Base-by-base conservation (phyloP, 108 stramenopile genomes). In the Schizochytrium sp. region DNA sequence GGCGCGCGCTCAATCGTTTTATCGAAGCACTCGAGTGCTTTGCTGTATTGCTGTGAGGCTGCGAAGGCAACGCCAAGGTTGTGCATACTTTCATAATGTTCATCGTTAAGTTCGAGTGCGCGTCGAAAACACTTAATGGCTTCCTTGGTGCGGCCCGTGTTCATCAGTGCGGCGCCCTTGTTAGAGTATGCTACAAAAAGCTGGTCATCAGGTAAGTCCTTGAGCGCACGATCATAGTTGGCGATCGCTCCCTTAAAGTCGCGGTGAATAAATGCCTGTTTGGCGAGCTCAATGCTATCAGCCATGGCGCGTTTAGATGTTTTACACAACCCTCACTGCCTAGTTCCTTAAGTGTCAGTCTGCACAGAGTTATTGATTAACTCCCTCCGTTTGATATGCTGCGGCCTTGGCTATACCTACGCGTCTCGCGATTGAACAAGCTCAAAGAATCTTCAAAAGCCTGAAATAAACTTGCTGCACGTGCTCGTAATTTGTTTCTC, bases 51-150 rank as follows among this genome's bases (percentile, higher is more conserved):
- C 76, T 83, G 49, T 8, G 12, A 10, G 15, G 76, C 76, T 53
- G 76, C 47, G 53, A 83, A 83, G 50, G 76, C 76, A 10, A 83
- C 76, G 47, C 76, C 76, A 47, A 83, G 49, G 76, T 83, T 83
- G 28, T 83, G 76, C 45, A 83, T 17, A 3, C 50, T 55, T 28
- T 83, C 76, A 3, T 83, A 83, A 42, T 83, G 76, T 12, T 83
- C 76, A 5, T 47, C 50, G 45, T 83, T 83, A 38, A 38, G 8
- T 28, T 83, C 76, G 50, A 83, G 76, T 38, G 76, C 76, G 38
- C n/a, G 13, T 13, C 53, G 47, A 55, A 83, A 83, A 53, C 76
- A 83, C 76, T 83, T 83, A 53, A 83, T 55, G 50, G 76, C 76
- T 10, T 83, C 76, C 47, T 83, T 83, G 50, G 28, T 28, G 47